phyloP scores from a whole-genome alignment of 1,284 basidiomycete genomes.

The Leccinum subspadiceum region DNA sequence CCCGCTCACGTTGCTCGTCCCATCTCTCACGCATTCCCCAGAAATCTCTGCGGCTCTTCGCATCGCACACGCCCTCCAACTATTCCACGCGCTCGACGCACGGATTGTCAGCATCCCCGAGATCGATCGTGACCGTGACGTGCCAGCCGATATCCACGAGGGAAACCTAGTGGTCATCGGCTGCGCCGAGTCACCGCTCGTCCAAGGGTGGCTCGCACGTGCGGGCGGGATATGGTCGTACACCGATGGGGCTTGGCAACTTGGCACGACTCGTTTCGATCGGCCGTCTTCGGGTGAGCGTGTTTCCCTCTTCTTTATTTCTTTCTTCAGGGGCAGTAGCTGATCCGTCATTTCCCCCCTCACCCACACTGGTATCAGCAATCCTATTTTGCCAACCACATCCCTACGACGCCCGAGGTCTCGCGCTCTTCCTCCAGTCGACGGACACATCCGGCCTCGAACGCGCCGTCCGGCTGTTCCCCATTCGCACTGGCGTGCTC shows the following conservation, averaged over 20 bases:
- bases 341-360: background rate
- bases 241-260: slow-evolving; percentile 17
- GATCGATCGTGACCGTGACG: background rate
- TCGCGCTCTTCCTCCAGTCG: slow-evolving; percentile 60
- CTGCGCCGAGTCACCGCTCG: slow-evolving; percentile 34
- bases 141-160: slow-evolving; percentile 11
- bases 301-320: background rate
- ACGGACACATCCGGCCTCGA: slow-evolving; percentile 60
- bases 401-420: slow-evolving; percentile 39
- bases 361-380: slow-evolving; percentile 34
- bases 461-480: slow-evolving; percentile 66
- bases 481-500: slow-evolving; percentile 74
- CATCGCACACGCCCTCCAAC: slow-evolving; percentile 63
- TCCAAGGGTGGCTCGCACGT: slow-evolving; percentile 28
- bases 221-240: slow-evolving; percentile 19
- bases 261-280: slow-evolving; percentile 21
- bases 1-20: slow-evolving; percentile 57
- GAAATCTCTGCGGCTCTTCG: slow-evolving; percentile 49
- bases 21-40: slow-evolving; percentile 40
- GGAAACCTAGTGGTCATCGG: slow-evolving; percentile 65
- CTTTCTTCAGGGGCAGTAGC: background rate
- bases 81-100: slow-evolving; percentile 69
- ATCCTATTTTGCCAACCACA: slow-evolving; percentile 71
- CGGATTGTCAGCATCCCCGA: slow-evolving; percentile 53
- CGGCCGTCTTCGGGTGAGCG: slow-evolving; percentile 30